phyloP scores from a whole-genome alignment of 2,329 filamentous ascomycete species.

The Xylaria sp. region DNA sequence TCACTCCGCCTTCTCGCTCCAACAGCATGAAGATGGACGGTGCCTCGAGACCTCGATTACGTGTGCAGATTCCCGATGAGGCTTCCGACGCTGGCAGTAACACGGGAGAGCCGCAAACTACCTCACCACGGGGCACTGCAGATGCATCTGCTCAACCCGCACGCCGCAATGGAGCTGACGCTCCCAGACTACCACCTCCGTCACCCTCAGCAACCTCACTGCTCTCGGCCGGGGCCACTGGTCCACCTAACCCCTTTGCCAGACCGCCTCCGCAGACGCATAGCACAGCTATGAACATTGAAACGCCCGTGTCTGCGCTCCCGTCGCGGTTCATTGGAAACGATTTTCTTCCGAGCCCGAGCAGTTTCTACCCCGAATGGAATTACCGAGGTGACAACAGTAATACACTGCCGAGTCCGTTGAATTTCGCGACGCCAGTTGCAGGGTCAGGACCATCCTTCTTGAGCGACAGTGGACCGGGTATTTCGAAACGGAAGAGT shows the following conservation, averaged over 20 bases:
- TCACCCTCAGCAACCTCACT: conserved; percentile 83
- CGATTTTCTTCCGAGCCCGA: conserved; percentile 83
- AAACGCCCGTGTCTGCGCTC: conserved; percentile 89
- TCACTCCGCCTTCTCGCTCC: conserved; percentile 69
- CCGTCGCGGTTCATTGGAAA: conserved; percentile 87
- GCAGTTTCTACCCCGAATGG: conserved; percentile 90
- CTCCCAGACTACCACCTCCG: conserved; percentile 74
- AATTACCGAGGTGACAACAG: conserved; percentile 65
- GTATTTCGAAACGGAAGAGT: conserved; percentile 50
- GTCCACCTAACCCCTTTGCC: conserved; percentile 93
- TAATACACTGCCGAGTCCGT: conserved; percentile 84
- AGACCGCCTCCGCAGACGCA: conserved; percentile 71
- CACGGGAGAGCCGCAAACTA: conserved; percentile 58
- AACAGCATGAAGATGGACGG: conserved; percentile 62
- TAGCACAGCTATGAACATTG: conserved; percentile 50
- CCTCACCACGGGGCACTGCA: conserved; percentile 55
- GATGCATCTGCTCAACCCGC: conserved; percentile 53
- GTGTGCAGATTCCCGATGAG: conserved; percentile 92
- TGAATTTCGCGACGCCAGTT: conserved; percentile 85
- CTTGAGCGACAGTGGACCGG: conserved; percentile 43
- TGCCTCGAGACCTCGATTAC: conserved; percentile 73
- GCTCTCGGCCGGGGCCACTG: conserved; percentile 83
- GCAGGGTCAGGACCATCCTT: conserved; percentile 59
- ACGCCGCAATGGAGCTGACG: conserved; percentile 44
- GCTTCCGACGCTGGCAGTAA: conserved; percentile 71